These are phyloP conservation scores for Suillus tomentosus DNA, from an alignment of 768 basidiomycete species.

Conservation along the genomic window DNA sequence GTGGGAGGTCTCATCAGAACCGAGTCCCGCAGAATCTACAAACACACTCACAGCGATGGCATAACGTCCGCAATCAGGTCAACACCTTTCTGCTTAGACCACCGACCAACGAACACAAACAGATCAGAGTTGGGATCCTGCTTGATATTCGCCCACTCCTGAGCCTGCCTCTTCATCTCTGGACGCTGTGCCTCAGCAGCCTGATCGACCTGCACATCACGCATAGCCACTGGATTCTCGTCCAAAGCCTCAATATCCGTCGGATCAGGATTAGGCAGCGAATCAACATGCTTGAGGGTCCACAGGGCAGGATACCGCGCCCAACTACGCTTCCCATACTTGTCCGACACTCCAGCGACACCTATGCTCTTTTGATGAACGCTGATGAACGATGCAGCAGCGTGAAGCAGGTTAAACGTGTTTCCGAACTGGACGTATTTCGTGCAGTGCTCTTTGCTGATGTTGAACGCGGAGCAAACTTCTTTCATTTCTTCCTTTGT, in stretches of 20 bases:
- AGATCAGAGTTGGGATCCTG: slow-evolving; percentile 89
- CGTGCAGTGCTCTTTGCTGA: slow-evolving; percentile 93
- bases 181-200: slow-evolving; percentile 88
- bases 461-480: slow-evolving; percentile 96
- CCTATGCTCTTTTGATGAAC: slow-evolving; percentile 91
- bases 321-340: slow-evolving; percentile 97
- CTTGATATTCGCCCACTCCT: slow-evolving; percentile 93
- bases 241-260: slow-evolving; percentile 93
- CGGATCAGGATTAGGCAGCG: slow-evolving; percentile 92
- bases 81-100: slow-evolving; percentile 99
- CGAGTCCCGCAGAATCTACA: no score
- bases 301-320: slow-evolving; percentile 95
- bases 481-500: slow-evolving; percentile 99
- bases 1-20: slow-evolving; percentile 5
- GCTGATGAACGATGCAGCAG: slow-evolving; percentile 90
- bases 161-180: slow-evolving; percentile 87
- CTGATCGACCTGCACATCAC: slow-evolving; percentile 76
- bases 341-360: slow-evolving; percentile 96
- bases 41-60: slow-evolving; percentile 70
- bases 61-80: slow-evolving; percentile 96
- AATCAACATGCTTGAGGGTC: slow-evolving; percentile 95
- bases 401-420: slow-evolving; percentile 94
- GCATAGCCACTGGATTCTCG: slow-evolving; percentile 69
- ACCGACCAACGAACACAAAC: slow-evolving; percentile 96
- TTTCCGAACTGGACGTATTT: slow-evolving; percentile 99